Conservation (phyloP, 352 stramenopile genomes). For the Phytophthora hybrid region DNA sequence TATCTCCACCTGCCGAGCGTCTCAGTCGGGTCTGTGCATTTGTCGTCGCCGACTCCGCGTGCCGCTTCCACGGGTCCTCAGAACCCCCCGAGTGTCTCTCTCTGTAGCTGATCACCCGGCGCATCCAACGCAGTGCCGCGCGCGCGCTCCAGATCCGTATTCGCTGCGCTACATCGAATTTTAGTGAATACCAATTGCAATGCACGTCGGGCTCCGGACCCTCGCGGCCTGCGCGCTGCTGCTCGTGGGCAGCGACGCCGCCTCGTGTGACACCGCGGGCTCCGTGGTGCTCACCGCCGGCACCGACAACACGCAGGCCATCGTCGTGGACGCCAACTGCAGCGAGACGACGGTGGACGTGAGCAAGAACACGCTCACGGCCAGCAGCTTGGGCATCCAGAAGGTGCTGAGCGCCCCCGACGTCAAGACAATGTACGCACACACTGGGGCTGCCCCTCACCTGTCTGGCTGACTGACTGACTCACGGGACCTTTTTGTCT, state of each 20-base stretch:
- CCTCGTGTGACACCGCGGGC: constrained; percentile 44
- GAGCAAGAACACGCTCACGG: constrained; percentile 45
- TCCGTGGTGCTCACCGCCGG: constrained; percentile 53
- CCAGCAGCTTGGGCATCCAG: constrained; percentile 54
- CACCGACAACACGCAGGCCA: constrained; percentile 33
- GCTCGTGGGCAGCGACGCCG: constrained; percentile 17
- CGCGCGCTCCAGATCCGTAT: background rate
- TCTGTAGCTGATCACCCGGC: constrained; percentile 9
- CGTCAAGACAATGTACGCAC: constrained; percentile 52
- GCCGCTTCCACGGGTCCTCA: constrained; percentile 12
- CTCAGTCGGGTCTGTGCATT: constrained; percentile 6
- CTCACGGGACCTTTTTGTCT: constrained; percentile 14
- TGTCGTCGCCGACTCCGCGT: constrained; percentile 1
- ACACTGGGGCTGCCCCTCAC: no score
- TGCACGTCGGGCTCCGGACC: constrained; percentile 8
- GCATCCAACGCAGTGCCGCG: constrained; percentile 14
- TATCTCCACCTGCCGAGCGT: constrained; percentile 16
- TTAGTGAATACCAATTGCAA: background rate
- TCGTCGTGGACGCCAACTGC: constrained; percentile 53
- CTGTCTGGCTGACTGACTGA: background rate
- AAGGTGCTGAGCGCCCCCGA: constrained; percentile 58
- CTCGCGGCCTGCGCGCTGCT: constrained; percentile 3
- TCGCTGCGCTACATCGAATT: background rate
- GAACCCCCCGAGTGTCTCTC: constrained; percentile 18
- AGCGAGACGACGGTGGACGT: constrained; percentile 42